Evolutionary conservation across 768 basidiomycete species (phyloP), one percentile per base, ranked within the genome.

Genomic region (Tricholomella constricta): DNA sequence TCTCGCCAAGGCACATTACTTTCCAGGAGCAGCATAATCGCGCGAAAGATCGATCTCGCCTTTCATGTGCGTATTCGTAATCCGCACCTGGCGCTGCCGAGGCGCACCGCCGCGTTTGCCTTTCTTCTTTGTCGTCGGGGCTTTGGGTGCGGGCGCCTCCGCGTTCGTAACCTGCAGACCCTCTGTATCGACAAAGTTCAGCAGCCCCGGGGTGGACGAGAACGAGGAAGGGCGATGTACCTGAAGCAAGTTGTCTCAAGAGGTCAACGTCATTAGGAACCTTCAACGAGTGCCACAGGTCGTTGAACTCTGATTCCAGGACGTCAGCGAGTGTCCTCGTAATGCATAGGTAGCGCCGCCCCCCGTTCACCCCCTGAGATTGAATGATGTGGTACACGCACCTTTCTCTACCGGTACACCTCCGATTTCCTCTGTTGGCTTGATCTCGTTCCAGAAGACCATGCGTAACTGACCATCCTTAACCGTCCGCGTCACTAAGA

Each of bases 371-470:
- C 35, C 22, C 29, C 3, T 7, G 20, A 12, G 51, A 44, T n/a
- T 19, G 56, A 51, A 48, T 48, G 44, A 19, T 43, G 22, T 7
- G 4, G 32, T 26, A 6, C 23, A 47, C 37, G 38, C 51, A 86
- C 93, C 93, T 77, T 92, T 83, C 71, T 94, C 91, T 3, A 94
- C 83, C n/a, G 71, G 69, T 57, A 79, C 78, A 2, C 86, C 88
- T 3, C 87, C 90, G 44, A 72, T 78, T 38, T 89, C 85, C 57
- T 89, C 86, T 23, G 77, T 83, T 1, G 87, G 84, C 62, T 89
- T 89, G 54, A 93, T 81, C 68, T 94, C 91, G 58, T 94, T 94
- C 86, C 88, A 94, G 61, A 92, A 93, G 1, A 92, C 91, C 83
- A 89, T 88, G 46, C 86, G 80, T 64, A 89, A 72, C 59, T 90